Base-by-base conservation (phyloP, 139 green algal genomes). In the Mesotaenium endlicherianum region DNA sequence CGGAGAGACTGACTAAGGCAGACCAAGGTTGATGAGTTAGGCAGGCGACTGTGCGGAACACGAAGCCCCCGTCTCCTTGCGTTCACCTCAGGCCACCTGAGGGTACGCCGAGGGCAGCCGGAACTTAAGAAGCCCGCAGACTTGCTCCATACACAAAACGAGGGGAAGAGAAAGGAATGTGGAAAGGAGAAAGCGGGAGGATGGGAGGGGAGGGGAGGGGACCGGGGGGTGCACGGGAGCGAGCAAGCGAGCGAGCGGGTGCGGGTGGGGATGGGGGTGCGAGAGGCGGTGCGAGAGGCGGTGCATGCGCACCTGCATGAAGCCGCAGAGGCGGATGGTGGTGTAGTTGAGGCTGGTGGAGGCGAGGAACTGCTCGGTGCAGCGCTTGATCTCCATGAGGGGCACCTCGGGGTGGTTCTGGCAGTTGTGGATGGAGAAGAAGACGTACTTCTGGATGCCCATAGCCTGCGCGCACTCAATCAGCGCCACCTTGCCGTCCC, bases 401-500 rank as follows among this genome's bases (percentile, higher is more conserved):
- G 89, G 89, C 75, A 82, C 75, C 84, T 97, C 91, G 5, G 92
- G 92, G 89, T 99, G 95, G 75, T 93, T 91, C 75, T 98, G 93
- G 85, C 95, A 98, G 82, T 97, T 92, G 88, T 95, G 93, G 88
- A 99, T 99, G 80, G 93, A 97, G 91, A 93, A 98, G 93, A 98
- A 99, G 31, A 99, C 75, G 89, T 97, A 99, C 39, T 94, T 88
- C 84, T 97, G 91, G 84, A 99, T 97, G 83, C 95, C 95, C 96
- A 99, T 97, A 0, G 96, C 96, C 92, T 98, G 92, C 0, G 94
- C 94, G 59, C 88, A 92, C 91, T 99, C 95, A 80, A 99, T 98
- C 71, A 99, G 93, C 5, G 94, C 94, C 11, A 95, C 91, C 92
- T 99, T 99, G 82, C 95, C 97, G 71, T 98, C 93, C 97, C 97